A percentile compares a stretch with the other conserved stretches of the same genome.
These are phyloP conservation scores for Suillus decipiens DNA, from an alignment of 768 basidiomycete genomes.

Conservation along the genomic window DNA sequence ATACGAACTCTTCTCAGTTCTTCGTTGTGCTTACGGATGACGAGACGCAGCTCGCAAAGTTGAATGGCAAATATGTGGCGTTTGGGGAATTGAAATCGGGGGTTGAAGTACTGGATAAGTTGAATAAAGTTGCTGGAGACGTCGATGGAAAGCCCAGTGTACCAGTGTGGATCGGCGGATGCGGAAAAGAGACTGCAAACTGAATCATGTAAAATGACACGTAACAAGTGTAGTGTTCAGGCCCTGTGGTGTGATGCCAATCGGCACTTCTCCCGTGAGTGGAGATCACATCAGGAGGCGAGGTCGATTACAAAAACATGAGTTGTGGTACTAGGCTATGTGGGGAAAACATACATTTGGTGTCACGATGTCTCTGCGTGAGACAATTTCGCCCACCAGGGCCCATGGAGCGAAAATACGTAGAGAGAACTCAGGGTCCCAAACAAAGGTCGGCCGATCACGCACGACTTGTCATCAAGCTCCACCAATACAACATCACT, in stretches of 20 bases:
- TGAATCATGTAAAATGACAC: constrained; percentile 1
- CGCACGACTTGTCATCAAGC: not conserved
- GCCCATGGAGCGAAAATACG: too few species aligned
- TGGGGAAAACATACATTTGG: not conserved
- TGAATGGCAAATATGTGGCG: constrained; percentile 51
- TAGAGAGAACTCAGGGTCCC: not conserved
- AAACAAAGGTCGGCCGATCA: not conserved
- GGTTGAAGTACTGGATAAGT: constrained; percentile 34
- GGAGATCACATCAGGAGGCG: not conserved
- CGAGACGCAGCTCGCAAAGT: constrained; percentile 41
- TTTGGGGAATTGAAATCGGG: constrained; percentile 42
- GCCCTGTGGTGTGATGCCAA: not conserved
- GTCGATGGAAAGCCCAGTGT: constrained; percentile 36
- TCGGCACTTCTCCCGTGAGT: not conserved
- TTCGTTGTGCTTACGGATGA: constrained; percentile 49
- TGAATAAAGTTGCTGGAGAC: constrained; percentile 35
- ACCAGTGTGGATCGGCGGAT: constrained; percentile 47
- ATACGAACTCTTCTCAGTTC: constrained; percentile 51
- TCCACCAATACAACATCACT: not conserved
- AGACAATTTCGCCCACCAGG: not conserved
- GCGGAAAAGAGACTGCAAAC: constrained; percentile 30
- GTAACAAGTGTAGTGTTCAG: constrained; percentile 1
- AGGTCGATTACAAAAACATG: not conserved
- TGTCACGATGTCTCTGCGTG: not conserved
- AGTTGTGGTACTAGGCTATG: not conserved